Percentiles rank a stretch among this genome's conserved stretches.
These are phyloP conservation scores for Neopestalotiopsis rosae DNA, from an alignment of 2,329 filamentous ascomycete species.

Conservation along the genomic window DNA sequence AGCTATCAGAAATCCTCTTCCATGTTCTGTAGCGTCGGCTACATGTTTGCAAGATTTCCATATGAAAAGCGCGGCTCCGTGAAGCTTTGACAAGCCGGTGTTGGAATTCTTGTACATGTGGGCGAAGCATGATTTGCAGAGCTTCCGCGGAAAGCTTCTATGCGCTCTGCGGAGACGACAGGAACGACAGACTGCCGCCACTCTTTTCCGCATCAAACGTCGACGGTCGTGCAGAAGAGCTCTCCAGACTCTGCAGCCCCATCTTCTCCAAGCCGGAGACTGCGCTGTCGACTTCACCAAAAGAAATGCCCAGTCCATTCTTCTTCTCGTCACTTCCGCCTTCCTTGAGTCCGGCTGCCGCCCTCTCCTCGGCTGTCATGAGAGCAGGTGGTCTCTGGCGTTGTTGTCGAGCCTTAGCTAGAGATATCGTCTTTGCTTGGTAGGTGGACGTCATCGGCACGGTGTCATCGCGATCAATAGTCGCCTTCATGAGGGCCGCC, in stretches of 20 bases:
- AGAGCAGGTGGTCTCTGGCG: slow-evolving; percentile 88
- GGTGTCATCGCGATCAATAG: slow-evolving; percentile 88
- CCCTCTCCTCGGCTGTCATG: slow-evolving; percentile 69
- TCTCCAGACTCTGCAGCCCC: slow-evolving; percentile 37
- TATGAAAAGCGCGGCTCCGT: neutral
- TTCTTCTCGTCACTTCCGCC: slow-evolving; percentile 37
- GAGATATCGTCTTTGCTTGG: slow-evolving; percentile 94
- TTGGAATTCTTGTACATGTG: neutral
- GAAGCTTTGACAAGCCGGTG: neutral
- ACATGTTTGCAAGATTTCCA: too few relatives aligned
- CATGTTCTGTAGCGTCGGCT: too few relatives aligned
- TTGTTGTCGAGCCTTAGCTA: slow-evolving; percentile 86
- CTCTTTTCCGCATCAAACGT: slow-evolving; percentile 39
- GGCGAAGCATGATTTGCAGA: neutral
- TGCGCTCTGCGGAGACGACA: slow-evolving; percentile 35
- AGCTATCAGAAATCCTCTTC: too few relatives aligned
- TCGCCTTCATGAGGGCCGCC: slow-evolving; percentile 98
- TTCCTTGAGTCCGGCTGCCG: slow-evolving; percentile 28
- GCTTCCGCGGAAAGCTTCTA: slow-evolving; percentile 21
- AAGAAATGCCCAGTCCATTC: slow-evolving; percentile 44
- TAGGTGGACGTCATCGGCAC: slow-evolving; percentile 88
- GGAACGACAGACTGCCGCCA: slow-evolving; percentile 27
- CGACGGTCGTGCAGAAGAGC: slow-evolving; percentile 36
- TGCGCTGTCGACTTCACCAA: slow-evolving; percentile 45
- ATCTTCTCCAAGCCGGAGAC: slow-evolving; percentile 43